Evolutionary conservation across 495 filamentous ascomycete species (phyloP).

Genomic region (Penicillium egyptiacum): DNA sequence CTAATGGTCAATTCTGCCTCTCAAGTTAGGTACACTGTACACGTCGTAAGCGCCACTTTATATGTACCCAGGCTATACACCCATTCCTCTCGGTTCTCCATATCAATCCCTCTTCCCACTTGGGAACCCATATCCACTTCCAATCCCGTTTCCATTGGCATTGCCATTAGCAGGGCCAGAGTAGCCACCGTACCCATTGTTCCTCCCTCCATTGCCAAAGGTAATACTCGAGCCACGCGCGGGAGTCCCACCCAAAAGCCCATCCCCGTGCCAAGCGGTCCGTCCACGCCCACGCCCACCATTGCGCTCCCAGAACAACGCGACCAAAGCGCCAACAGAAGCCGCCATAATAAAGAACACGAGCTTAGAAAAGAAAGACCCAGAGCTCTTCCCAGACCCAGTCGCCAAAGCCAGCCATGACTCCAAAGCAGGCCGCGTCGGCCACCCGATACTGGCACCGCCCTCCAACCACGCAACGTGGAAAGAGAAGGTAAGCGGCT

Average conservation of each 20-base stretch:
- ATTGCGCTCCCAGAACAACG: constrained; percentile 49
- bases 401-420: constrained; percentile 43
- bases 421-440: constrained; percentile 27
- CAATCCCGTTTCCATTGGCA: constrained; percentile 22
- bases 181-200: constrained; percentile 56
- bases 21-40: constrained; percentile 15
- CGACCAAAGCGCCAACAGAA: constrained; percentile 46
- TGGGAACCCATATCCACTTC: constrained; percentile 44
- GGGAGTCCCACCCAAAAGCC: constrained; percentile 43
- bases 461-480: constrained; percentile 84
- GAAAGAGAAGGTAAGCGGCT: constrained; percentile 77
- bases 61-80: constrained; percentile 10
- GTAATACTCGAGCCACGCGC: constrained; percentile 34
- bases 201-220: constrained; percentile 46
- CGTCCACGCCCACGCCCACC: constrained; percentile 33
- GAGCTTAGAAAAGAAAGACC: constrained; percentile 36
- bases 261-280: constrained; percentile 39
- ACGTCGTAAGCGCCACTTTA: constrained; percentile 7
- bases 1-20: background rate
- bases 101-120: constrained; percentile 57
- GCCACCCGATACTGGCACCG: constrained; percentile 51
- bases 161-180: constrained; percentile 26
- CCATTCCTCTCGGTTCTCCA: background rate
- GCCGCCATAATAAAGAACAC: constrained; percentile 46
- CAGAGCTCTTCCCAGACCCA: constrained; percentile 11